These are phyloP conservation scores for Colletotrichum caudatum DNA, from an alignment of 2,329 filamentous ascomycete genomes.

Conservation along the genomic window DNA sequence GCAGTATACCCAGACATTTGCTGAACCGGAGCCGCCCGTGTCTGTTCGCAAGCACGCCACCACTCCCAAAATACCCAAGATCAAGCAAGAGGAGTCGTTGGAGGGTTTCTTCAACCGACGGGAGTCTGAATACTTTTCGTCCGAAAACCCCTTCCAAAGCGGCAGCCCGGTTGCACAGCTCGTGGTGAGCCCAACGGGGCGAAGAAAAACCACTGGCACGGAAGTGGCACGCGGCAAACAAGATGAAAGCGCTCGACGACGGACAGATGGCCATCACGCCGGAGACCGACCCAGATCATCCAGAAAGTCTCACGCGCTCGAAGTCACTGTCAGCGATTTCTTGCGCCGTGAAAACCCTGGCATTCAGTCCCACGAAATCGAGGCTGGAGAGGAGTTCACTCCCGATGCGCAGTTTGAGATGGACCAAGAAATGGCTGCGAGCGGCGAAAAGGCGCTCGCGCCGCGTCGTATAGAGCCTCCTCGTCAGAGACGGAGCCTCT, in stretches of 20 bases:
- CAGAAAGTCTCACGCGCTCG: constrained; percentile 66
- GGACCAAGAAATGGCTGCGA: constrained; percentile 73
- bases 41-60: constrained; percentile 64
- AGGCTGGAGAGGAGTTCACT: constrained; percentile 91
- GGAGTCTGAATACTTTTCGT: constrained; percentile 74
- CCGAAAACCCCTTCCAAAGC: constrained; percentile 91
- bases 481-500: constrained; percentile 61
- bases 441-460: constrained; percentile 62
- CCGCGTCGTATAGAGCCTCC: constrained; percentile 56
- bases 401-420: constrained; percentile 89
- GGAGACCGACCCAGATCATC: constrained; percentile 39
- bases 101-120: constrained; percentile 56
- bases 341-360: constrained; percentile 51
- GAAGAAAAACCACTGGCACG: constrained; percentile 61
- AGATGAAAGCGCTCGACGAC: constrained; percentile 57
- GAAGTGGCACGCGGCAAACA: constrained; percentile 9
- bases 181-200: constrained; percentile 61
- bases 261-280: constrained; percentile 52
- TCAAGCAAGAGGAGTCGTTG: constrained; percentile 66
- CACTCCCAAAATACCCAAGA: constrained; percentile 57
- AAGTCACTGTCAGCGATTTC: constrained; percentile 63
- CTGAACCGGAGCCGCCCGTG: constrained; percentile 55
- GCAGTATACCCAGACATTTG: constrained; percentile 68
- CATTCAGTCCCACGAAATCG: constrained; percentile 54
- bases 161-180: constrained; percentile 76